These are phyloP conservation scores for Colletotrichum aenigma DNA, from an alignment of 2,329 filamentous ascomycete species.

Conservation along the genomic window DNA sequence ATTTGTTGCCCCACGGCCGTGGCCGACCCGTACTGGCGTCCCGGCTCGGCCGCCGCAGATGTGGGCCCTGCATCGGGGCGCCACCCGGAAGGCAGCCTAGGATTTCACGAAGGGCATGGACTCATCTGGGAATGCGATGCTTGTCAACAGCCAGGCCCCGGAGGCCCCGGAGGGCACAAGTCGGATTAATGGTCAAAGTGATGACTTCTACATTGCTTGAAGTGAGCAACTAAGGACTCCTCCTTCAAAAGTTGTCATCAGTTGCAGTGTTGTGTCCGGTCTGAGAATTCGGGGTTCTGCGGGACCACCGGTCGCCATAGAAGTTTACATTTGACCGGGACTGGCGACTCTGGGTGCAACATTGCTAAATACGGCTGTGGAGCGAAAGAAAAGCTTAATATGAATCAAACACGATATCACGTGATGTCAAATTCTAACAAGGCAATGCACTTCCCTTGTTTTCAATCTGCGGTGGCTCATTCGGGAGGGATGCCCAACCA, in stretches of 20 bases:
- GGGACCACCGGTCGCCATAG: neutral
- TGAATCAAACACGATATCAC: neutral
- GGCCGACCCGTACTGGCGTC: neutral
- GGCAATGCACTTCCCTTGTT: neutral
- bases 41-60: neutral
- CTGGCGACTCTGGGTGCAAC: no score
- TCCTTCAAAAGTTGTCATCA: no score
- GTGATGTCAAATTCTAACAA: neutral
- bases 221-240: no score
- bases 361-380: neutral
- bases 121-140: neutral
- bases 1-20: neutral
- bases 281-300: no score
- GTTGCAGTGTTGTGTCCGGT: no score
- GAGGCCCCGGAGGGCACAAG: no score
- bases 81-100: neutral
- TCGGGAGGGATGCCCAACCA: neutral
- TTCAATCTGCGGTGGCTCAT: neutral
- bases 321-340: no score
- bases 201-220: no score
- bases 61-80: neutral
- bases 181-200: no score
- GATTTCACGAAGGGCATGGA: neutral
- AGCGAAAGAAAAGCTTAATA: neutral
- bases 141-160: no score